Conservation (phyloP, 116 monocot genomes). For the Phalaenopsis hybrid region DNA sequence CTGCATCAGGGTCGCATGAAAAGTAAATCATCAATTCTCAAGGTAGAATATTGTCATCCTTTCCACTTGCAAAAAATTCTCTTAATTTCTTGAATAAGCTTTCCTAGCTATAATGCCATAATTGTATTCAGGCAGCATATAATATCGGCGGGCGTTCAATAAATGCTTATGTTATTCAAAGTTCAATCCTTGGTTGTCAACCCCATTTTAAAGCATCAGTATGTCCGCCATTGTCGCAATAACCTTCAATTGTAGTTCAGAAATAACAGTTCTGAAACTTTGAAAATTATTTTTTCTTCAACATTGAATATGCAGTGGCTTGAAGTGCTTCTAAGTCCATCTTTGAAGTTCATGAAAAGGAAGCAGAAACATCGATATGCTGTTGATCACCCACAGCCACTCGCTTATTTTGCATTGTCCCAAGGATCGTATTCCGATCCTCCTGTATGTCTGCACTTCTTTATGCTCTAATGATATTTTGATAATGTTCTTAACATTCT, state of each 20-base stretch:
- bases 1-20: conserved; percentile 44
- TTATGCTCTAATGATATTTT: background rate
- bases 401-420: conserved; percentile 49
- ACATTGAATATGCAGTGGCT: conserved; percentile 25
- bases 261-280: background rate
- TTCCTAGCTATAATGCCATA: background rate
- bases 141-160: conserved; percentile 65
- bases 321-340: conserved; percentile 21
- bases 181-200: conserved; percentile 65
- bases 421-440: conserved; percentile 49
- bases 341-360: conserved; percentile 17
- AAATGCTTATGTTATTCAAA: conserved; percentile 70
- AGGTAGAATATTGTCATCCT: conserved; percentile 20
- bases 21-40: conserved; percentile 41
- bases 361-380: conserved; percentile 31
- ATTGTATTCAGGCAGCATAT: conserved; percentile 63
- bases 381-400: conserved; percentile 29
- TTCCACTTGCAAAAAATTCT: background rate
- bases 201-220: conserved; percentile 56
- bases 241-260: conserved; percentile 5
- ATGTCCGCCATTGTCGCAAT: background rate
- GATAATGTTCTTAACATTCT: background rate
- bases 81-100: background rate
- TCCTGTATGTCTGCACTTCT: conserved; percentile 21
- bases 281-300: background rate